Evolutionary conservation across 2,329 filamentous ascomycete species (phyloP), one percentile per base, ranked within the genome.

Genomic region (Zymoseptoria ardabiliae): DNA sequence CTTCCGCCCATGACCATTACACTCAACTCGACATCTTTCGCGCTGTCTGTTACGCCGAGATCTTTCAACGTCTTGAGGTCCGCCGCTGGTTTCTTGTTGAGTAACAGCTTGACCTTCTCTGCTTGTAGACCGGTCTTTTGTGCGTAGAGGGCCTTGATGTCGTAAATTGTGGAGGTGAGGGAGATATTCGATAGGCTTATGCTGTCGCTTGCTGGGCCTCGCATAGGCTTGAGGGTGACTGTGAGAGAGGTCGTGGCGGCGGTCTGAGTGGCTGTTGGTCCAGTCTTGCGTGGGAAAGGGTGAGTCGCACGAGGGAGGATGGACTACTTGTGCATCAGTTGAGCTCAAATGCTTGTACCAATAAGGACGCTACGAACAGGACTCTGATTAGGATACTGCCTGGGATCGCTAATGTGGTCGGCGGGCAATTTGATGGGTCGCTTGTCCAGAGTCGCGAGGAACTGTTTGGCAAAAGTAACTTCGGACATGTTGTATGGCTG

Each of bases 361-460:
- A 23, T 9, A 45, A 7, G 9, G 20, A 17, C 9, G 11, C 25
- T 13, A 41, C 86, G 28, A 83, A 97, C 93, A 17, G 91, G 88
- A 65, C 85, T 81, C 63, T 89, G 85, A 23, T 88, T 79, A 22
- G 90, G 88, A 72, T 93, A 92, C 66, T 82, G 85, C 69, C 86
- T 86, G 54, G 90, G 85, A 71, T 97, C 90, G 75, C 93, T 90
- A 74, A 95, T 86, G 84, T 97, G 89, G 74, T 97, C 91, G 65
- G 89, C 80, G n/a, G 88, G 85, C 64, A 97, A 83, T 79, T 92
- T 95, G 68, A 86, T 75, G 7, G 91, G 88, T 54, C 87, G 86
- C 61, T 85, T 83, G 76, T 96, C 91, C 63, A 97, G 84, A 21
- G 85, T 83, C 56, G 86, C 80, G 67, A 99, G 85, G 75, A 96